Base-by-base conservation (phyloP, 2,329 filamentous ascomycete species). In the Moelleriella libera region DNA sequence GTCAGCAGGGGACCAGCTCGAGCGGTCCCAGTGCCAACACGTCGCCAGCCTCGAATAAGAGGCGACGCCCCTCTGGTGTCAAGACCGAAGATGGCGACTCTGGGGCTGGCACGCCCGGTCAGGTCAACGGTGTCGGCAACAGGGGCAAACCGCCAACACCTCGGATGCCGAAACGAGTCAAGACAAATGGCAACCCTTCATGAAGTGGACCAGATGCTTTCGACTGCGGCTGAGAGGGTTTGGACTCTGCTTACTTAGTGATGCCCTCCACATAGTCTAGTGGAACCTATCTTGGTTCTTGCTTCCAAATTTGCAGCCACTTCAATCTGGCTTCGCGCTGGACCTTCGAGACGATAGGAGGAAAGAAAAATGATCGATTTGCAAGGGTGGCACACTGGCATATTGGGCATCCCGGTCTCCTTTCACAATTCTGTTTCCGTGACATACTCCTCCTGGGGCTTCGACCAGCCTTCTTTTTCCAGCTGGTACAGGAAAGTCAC, bases 21-120 rank as follows among this genome's bases (percentile, higher is more conserved):
- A 79, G 76, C 58, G 80, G 78, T 2, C 78, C 78, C 6, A 83
- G 78, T 57, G 78, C 80, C 48, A 83, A 82, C 63, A 83, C 80
- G 5, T 80, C 76, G 32, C 78, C 78, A 40, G 71, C 74, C 29
- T 76, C 73, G 34, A 78, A 78, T 53, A 80, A 80, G 62, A 67
- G 76, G 47, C 64, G 76, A 54, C 68, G 76, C 31, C 72, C 75
- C 1, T 79, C 75, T 0, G 70, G 70, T 4, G 73, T 80, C 21
- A 80, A 80, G 63, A 60, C 63, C 5, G 76, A 80, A 51, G 76
- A 80, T 9, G 75, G 78, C 29, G 67, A 65, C 6, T 63, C 68
- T 34, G 68, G 64, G 28, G 72, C 68, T 5, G 71, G 73, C 3
- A 75, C 75, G 5, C 73, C 74, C 2, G 57, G 58, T 14, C 73